Percentiles rank a stretch among this genome's conserved stretches.
These are phyloP conservation scores for Aureobasidium musti DNA, from an alignment of 2,329 filamentous ascomycete genomes.

Conservation along the genomic window DNA sequence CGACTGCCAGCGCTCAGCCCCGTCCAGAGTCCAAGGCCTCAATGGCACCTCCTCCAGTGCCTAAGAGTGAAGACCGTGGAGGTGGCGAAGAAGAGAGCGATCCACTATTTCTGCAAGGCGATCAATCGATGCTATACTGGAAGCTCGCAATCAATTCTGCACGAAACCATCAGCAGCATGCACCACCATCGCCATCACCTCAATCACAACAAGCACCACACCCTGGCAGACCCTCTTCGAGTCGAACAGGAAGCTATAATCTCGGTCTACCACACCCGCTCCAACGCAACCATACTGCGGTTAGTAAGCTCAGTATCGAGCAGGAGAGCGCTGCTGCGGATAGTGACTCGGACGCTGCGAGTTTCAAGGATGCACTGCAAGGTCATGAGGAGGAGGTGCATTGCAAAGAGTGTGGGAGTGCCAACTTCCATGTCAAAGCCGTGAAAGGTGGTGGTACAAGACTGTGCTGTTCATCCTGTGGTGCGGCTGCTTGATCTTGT, in stretches of 20 bases:
- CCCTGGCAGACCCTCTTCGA: neutral
- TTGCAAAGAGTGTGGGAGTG: constrained; percentile 61
- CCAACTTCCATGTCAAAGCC: constrained; percentile 64
- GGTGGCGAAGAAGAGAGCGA: constrained; percentile 40
- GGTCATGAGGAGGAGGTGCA: constrained; percentile 31
- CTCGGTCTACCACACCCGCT: constrained; percentile 34
- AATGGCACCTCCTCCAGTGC: constrained; percentile 15
- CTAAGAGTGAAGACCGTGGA: neutral
- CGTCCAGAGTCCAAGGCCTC: constrained; percentile 28
- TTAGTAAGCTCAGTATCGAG: constrained; percentile 62
- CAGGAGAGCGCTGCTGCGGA: constrained; percentile 32
- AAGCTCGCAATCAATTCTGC: constrained; percentile 42
- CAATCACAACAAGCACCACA: neutral
- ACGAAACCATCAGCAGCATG: constrained; percentile 16
- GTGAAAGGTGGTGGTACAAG: constrained; percentile 54
- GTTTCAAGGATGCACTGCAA: constrained; percentile 51
- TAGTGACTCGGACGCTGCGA: constrained; percentile 50
- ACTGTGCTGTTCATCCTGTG: constrained; percentile 63
- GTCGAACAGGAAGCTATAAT: constrained; percentile 7
- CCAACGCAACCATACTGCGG: constrained; percentile 48
- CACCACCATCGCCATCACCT: neutral
- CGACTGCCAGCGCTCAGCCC: neutral
- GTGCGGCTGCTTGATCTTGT: constrained; percentile 26
- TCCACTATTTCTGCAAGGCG: constrained; percentile 54
- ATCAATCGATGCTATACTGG: constrained; percentile 58